Conservation (phyloP, 768 basidiomycete genomes). For the Naematelia encephala region DNA sequence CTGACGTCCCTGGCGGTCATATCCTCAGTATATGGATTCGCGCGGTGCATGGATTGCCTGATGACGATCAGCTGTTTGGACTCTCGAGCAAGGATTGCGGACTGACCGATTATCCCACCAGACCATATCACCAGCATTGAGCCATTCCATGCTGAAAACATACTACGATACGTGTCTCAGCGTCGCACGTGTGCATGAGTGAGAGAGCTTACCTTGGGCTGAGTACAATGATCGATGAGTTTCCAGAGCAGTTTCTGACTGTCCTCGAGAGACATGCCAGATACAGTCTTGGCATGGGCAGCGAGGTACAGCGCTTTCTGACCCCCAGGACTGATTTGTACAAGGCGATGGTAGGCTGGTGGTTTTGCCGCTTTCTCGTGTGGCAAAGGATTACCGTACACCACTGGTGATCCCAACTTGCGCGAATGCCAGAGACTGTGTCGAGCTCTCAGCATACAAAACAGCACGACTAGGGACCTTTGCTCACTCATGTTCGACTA, state of each 20-base stretch:
- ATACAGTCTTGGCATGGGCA: conserved; percentile 18
- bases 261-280: conserved; percentile 11
- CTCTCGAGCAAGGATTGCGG: not conserved
- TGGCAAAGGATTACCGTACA: not conserved
- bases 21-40: not conserved
- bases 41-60: not conserved
- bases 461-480: no score
- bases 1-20: not conserved
- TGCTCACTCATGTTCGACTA: conserved; percentile 8
- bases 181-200: no score
- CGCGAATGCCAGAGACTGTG: not conserved
- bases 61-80: not conserved
- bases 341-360: not conserved
- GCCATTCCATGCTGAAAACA: not conserved
- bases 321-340: conserved; percentile 1
- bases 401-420: not conserved
- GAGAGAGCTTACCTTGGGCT: conserved; percentile 5
- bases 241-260: conserved; percentile 18
- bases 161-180: no score
- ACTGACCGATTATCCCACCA: not conserved
- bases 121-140: not conserved
- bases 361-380: conserved; percentile 2
- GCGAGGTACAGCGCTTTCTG: conserved; percentile 23
- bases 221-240: conserved; percentile 16
- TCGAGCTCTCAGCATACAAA: not conserved